Conservation (phyloP, 2,329 filamentous ascomycete species). For the Waltergamsia citrina region DNA sequence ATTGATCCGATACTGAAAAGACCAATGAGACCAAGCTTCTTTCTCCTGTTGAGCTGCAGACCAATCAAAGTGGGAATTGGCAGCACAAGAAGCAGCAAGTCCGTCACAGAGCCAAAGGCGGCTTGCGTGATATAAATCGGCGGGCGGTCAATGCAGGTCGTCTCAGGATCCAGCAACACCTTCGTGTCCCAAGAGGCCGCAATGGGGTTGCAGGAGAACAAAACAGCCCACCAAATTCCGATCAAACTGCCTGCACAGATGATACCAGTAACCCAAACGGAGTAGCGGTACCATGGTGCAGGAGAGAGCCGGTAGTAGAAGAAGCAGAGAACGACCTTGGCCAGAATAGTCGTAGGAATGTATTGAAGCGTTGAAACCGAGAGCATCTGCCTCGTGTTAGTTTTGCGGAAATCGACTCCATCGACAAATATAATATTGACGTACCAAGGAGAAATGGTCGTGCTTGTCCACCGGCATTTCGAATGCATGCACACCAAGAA, state of each 20-base stretch:
- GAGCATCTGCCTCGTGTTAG: constrained; percentile 8
- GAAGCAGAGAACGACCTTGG: constrained; percentile 21
- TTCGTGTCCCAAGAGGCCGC: constrained; percentile 15
- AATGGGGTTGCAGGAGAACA: constrained; percentile 22
- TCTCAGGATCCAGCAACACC: constrained; percentile 11
- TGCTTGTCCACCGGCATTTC: constrained; percentile 11
- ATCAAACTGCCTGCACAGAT: constrained; percentile 15
- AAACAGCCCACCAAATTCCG: constrained; percentile 17
- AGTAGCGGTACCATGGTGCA: constrained; percentile 14
- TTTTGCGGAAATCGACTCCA: not conserved
- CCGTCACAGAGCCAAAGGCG: constrained; percentile 31
- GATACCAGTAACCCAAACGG: constrained; percentile 14
- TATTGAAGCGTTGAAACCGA: constrained; percentile 13
- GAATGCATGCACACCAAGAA: constrained; percentile 12
- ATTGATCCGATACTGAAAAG: constrained; percentile 30
- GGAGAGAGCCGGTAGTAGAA: constrained; percentile 23
- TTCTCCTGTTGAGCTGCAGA: constrained; percentile 30
- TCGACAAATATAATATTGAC: too few species aligned
- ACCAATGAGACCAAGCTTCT: constrained; percentile 29
- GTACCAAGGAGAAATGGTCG: constrained; percentile 2
- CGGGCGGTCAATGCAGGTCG: constrained; percentile 30
- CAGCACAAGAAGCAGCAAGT: constrained; percentile 31
- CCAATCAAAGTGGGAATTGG: constrained; percentile 31
- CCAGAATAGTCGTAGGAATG: constrained; percentile 18
- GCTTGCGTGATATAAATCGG: constrained; percentile 36